Conservation (phyloP, 345 rosid species). For the Triadica sebifera region DNA sequence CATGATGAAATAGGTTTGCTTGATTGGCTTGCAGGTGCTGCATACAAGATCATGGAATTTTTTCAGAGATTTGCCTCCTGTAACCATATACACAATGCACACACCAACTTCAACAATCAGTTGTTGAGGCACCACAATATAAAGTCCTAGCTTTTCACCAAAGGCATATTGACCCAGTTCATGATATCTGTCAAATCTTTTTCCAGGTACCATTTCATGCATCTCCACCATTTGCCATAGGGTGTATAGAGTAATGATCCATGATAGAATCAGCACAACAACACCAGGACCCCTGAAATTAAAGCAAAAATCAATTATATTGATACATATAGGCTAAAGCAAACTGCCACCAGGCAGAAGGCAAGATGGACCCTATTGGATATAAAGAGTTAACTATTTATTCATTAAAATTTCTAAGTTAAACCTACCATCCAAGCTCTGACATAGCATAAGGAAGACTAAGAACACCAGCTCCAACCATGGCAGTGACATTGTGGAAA, state of each 20-base stretch:
- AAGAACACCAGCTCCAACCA: constrained; percentile 40
- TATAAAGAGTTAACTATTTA: too few relatives aligned
- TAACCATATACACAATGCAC: constrained; percentile 35
- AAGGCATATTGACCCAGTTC: constrained; percentile 33
- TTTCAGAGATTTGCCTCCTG: constrained; percentile 32
- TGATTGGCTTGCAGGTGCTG: constrained; percentile 19
- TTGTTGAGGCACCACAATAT: constrained; percentile 35
- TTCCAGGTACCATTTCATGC: constrained; percentile 38
- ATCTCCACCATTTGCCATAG: constrained; percentile 41
- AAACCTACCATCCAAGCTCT: constrained; percentile 32
- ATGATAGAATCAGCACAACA: constrained; percentile 23
- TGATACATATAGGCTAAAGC: too few relatives aligned
- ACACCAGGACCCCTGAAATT: constrained; percentile 34
- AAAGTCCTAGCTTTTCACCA: constrained; percentile 32
- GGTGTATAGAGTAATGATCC: constrained; percentile 32
- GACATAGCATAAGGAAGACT: constrained; percentile 37
- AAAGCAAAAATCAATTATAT: too few relatives aligned
- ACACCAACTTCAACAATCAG: constrained; percentile 32
- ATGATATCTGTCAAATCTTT: constrained; percentile 32
- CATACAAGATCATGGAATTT: constrained; percentile 30
- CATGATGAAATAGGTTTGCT: constrained; percentile 31
- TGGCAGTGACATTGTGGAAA: constrained; percentile 38
- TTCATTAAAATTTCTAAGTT: background rate
- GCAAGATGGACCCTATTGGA: too few relatives aligned
- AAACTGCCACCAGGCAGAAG: too few relatives aligned